These are phyloP conservation scores for Artemisia annua DNA, from an alignment of 129 eudicot genomes.

Conservation along the genomic window DNA sequence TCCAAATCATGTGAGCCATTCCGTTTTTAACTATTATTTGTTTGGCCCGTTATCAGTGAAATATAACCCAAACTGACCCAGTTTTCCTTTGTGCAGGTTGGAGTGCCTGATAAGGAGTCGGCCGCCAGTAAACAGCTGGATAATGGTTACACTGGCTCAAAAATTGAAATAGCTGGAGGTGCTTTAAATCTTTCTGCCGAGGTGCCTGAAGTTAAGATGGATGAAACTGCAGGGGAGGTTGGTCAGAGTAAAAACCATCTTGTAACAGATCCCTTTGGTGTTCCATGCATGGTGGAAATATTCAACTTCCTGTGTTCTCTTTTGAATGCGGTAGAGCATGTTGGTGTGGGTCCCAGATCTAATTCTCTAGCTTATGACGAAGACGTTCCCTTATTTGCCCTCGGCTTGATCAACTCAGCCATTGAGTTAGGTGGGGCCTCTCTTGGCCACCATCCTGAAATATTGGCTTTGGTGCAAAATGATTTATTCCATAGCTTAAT, in stretches of 20 bases:
- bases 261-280: conserved; percentile 66
- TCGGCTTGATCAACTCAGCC: conserved; percentile 75
- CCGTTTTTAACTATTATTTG: neutral
- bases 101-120: conserved; percentile 31
- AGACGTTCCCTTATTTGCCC: conserved; percentile 80
- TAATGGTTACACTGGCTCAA: conserved; percentile 47
- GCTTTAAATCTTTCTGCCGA: conserved; percentile 35
- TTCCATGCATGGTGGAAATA: conserved; percentile 79
- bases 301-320: conserved; percentile 75
- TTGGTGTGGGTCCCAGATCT: conserved; percentile 53
- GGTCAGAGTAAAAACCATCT: conserved; percentile 34
- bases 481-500: conserved; percentile 70
- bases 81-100: conserved; percentile 39
- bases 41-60: conserved; percentile 7
- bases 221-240: conserved; percentile 33
- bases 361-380: conserved; percentile 73
- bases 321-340: conserved; percentile 56
- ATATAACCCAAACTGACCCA: conserved; percentile 3
- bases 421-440: conserved; percentile 78
- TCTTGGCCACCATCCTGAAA: conserved; percentile 59
- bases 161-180: conserved; percentile 30
- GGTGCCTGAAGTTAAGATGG: conserved; percentile 38
- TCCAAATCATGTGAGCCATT: neutral
- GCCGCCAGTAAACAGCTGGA: conserved; percentile 27
- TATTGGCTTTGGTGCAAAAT: conserved; percentile 62